A percentile compares a stretch with the other conserved stretches of the same genome.
Conservation (phyloP, 2,329 filamentous ascomycete genomes). For the Whalleya microplaca region DNA sequence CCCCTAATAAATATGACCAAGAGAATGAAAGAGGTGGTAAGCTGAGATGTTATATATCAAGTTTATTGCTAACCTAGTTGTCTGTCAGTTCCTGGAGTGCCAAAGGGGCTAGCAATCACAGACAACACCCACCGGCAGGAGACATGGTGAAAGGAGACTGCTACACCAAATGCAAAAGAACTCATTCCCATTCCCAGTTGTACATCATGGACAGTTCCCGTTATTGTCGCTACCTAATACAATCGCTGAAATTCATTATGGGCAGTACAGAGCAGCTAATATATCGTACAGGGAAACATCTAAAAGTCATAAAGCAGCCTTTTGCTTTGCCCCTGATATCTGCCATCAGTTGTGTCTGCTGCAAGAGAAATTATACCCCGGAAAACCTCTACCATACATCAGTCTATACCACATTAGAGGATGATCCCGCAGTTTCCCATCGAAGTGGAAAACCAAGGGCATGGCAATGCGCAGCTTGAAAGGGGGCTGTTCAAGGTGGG, state of each 20-base stretch:
- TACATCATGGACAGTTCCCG: no score
- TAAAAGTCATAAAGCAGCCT: neutral
- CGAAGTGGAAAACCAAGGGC: neutral
- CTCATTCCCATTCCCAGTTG: no score
- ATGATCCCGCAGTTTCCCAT: neutral
- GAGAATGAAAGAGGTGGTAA: neutral
- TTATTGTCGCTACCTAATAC: neutral
- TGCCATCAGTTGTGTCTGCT: neutral
- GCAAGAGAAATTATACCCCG: neutral
- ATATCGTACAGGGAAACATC: neutral
- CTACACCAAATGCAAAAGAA: no score
- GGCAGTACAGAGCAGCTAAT: neutral
- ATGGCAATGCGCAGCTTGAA: neutral
- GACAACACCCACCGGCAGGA: no score
- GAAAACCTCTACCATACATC: conserved; percentile 5
- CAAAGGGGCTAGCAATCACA: no score
- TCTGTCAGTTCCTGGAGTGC: no score
- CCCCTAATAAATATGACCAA: conserved; percentile 1
- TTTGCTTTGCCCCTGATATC: neutral
- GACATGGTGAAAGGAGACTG: no score
- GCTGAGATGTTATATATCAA: no score
- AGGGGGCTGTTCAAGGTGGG: neutral
- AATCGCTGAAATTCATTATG: neutral
- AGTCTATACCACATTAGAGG: conserved; percentile 9
- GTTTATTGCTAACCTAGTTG: no score